These are phyloP conservation scores for Vanrija sp. DNA, from an alignment of 1,284 basidiomycete species.

Conservation along the genomic window DNA sequence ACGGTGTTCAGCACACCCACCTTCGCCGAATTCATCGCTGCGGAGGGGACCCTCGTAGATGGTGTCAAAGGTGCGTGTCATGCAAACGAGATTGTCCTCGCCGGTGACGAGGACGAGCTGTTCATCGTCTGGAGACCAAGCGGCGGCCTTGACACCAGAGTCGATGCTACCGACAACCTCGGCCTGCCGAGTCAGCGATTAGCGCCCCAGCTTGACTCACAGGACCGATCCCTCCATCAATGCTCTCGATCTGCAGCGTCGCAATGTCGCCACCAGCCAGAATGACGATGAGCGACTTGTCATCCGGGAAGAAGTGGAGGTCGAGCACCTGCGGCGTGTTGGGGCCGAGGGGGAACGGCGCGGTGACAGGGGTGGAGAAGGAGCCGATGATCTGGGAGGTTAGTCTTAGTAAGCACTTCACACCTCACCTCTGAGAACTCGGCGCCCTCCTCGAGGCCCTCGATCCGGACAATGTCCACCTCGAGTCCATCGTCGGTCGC, in stretches of 20 bases:
- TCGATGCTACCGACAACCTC: constrained; percentile 85
- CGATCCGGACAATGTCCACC: constrained; percentile 60
- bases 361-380: constrained; percentile 31
- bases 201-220: constrained; percentile 10
- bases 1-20: constrained; percentile 48
- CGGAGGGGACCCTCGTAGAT: constrained; percentile 72
- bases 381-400: constrained; percentile 24
- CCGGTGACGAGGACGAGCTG: constrained; percentile 73
- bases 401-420: neutral
- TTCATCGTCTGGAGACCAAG: constrained; percentile 89
- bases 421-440: constrained; percentile 23
- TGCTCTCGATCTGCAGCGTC: constrained; percentile 54
- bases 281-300: constrained; percentile 60
- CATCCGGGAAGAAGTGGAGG: constrained; percentile 65
- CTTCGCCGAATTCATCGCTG: constrained; percentile 78
- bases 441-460: constrained; percentile 18
- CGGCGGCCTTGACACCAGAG: constrained; percentile 72
- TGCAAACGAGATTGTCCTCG: constrained; percentile 75
- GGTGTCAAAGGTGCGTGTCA: constrained; percentile 86
- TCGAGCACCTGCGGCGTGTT: constrained; percentile 56
- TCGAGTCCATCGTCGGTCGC: constrained; percentile 55
- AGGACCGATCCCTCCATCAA: constrained; percentile 54
- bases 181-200: constrained; percentile 45
- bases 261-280: constrained; percentile 74
- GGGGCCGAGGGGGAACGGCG: constrained; percentile 32